Evolutionary conservation across 495 filamentous ascomycete genomes (phyloP).

Genomic region (Pseudoneurospora amorphoporcata): DNA sequence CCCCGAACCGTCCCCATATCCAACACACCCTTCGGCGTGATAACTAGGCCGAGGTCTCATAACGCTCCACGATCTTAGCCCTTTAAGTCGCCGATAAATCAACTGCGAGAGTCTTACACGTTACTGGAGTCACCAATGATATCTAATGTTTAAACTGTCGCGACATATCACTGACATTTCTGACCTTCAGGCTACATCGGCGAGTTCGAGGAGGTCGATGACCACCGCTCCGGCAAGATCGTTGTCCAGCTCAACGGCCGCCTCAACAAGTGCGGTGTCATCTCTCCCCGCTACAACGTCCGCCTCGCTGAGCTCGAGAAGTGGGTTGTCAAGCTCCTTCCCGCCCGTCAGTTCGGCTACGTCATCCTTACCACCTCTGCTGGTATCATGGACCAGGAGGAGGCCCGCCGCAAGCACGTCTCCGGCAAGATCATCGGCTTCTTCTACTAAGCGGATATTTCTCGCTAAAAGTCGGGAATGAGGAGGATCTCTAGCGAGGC

Average conservation of each 20-base stretch:
- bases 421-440: slow-evolving; percentile 93
- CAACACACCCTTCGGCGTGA: slow-evolving; percentile 64
- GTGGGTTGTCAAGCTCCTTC: slow-evolving; percentile 97
- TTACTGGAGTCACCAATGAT: slow-evolving; percentile 63
- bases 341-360: slow-evolving; percentile 98
- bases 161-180: slow-evolving; percentile 59
- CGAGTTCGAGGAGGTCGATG: slow-evolving; percentile 99
- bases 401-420: slow-evolving; percentile 95
- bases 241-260: slow-evolving; percentile 94
- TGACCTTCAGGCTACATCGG: slow-evolving; percentile 80
- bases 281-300: slow-evolving; percentile 97
- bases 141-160: slow-evolving; percentile 83
- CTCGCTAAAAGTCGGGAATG: neutral
- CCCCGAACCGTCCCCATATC: neutral
- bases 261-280: slow-evolving; percentile 98
- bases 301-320: slow-evolving; percentile 95
- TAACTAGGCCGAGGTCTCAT: slow-evolving; percentile 96
- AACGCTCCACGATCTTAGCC: slow-evolving; percentile 72
- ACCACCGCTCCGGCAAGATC: slow-evolving; percentile 98
- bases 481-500: slow-evolving; percentile 12
- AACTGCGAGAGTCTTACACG: slow-evolving; percentile 81
- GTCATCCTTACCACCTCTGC: slow-evolving; percentile 97
- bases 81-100: slow-evolving; percentile 99
- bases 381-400: slow-evolving; percentile 99
- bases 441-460: slow-evolving; percentile 64